These are phyloP conservation scores for Chamaecrista fasciculata DNA, from an alignment of 306 rosid genomes.

Conservation along the genomic window DNA sequence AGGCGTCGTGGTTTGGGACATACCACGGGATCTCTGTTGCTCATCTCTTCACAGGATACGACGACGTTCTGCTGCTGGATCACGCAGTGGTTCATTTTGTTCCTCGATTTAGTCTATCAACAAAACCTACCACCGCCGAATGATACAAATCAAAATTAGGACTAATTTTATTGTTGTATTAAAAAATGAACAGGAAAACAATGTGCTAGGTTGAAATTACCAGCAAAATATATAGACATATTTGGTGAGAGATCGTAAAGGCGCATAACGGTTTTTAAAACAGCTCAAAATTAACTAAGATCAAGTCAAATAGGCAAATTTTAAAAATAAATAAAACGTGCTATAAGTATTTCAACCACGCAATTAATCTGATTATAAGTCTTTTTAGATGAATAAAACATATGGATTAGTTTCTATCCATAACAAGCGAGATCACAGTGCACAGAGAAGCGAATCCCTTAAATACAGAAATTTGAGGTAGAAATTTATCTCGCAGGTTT, in stretches of 20 bases:
- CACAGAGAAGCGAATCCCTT: not conserved
- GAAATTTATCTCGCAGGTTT: not conserved
- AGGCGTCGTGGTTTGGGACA: constrained; percentile 94
- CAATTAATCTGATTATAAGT: not conserved
- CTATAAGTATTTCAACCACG: constrained; percentile 8
- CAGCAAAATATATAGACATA: not conserved
- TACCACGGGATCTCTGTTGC: constrained; percentile 47
- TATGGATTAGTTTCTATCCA: not conserved
- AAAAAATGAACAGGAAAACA: not conserved
- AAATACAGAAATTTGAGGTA: not conserved
- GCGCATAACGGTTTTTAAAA: not conserved
- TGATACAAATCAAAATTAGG: not conserved
- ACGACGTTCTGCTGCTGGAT: constrained; percentile 62
- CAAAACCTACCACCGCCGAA: not conserved
- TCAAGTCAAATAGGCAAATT: constrained; percentile 22
- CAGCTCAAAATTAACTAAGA: constrained; percentile 25
- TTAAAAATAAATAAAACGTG: not conserved
- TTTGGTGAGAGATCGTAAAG: not conserved
- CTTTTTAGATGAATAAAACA: not conserved
- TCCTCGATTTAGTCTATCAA: constrained; percentile 1
- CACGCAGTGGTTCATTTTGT: constrained; percentile 66
- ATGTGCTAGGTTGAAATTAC: not conserved
- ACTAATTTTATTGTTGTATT: not conserved
- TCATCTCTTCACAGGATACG: constrained; percentile 61
- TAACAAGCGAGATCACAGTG: not conserved